These are phyloP conservation scores for Syncephalastrum contaminatum DNA, from an alignment of 371 early-diverging fungal genomes.

Conservation along the genomic window DNA sequence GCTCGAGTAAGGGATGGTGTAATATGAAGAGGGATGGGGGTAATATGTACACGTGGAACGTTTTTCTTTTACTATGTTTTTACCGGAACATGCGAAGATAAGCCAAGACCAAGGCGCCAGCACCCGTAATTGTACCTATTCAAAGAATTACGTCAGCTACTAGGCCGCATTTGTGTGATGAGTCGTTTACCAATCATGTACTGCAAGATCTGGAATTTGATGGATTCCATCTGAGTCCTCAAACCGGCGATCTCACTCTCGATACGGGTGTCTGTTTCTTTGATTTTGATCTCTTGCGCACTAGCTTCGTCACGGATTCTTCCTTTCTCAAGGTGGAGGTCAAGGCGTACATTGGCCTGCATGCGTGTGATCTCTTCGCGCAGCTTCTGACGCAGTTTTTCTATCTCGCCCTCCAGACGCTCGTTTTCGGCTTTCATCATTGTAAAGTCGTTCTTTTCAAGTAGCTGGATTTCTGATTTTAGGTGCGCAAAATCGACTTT, in stretches of 20 bases:
- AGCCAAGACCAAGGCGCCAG: slow-evolving; percentile 75
- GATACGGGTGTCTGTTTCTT: slow-evolving; percentile 85
- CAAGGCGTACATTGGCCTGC: slow-evolving; percentile 86
- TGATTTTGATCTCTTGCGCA: slow-evolving; percentile 81
- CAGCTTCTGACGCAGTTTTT: slow-evolving; percentile 75
- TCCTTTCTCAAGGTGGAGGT: slow-evolving; percentile 89
- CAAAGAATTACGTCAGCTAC: not conserved
- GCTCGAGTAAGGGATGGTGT: too few relatives aligned
- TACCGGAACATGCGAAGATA: slow-evolving; percentile 66
- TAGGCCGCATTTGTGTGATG: not conserved
- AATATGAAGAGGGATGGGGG: too few relatives aligned
- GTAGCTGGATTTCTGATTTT: slow-evolving; percentile 82
- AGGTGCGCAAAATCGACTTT: slow-evolving; percentile 91
- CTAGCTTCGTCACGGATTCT: slow-evolving; percentile 83
- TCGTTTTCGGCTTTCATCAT: slow-evolving; percentile 84
- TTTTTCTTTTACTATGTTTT: not conserved
- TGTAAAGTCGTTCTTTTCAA: slow-evolving; percentile 90
- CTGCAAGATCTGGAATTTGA: slow-evolving; percentile 83
- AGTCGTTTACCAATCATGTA: slow-evolving; percentile 63
- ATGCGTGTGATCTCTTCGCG: slow-evolving; percentile 84
- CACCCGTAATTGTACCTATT: slow-evolving; percentile 78
- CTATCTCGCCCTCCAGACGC: slow-evolving; percentile 74
- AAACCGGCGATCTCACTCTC: slow-evolving; percentile 86
- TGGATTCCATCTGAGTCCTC: slow-evolving; percentile 88
- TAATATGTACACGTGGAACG: not conserved